phyloP scores from a whole-genome alignment of 1,284 basidiomycete genomes.

The Cutaneotrichosporon sp. region DNA sequence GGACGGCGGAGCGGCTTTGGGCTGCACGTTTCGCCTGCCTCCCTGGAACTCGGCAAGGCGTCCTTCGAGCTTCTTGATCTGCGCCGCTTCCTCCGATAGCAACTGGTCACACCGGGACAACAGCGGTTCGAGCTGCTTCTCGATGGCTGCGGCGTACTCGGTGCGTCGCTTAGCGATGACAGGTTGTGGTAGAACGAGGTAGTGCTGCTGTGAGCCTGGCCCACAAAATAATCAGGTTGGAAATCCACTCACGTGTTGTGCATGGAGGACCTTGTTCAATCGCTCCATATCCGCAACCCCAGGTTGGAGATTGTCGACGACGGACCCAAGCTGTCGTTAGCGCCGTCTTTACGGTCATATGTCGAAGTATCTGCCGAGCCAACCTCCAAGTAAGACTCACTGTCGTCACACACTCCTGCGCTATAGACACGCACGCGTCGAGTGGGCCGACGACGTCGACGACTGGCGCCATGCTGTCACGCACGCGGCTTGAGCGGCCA shows the following conservation, averaged over 20 bases:
- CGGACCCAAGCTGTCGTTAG: constrained; percentile 17
- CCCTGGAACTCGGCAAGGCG: constrained; percentile 10
- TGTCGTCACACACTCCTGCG: constrained; percentile 32
- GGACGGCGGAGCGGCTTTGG: neutral
- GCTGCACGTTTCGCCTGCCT: neutral
- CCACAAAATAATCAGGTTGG: no score
- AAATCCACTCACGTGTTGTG: constrained; percentile 36
- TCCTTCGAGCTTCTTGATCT: constrained; percentile 34
- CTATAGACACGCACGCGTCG: constrained; percentile 43
- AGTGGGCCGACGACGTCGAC: constrained; percentile 14
- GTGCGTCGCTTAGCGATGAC: constrained; percentile 35
- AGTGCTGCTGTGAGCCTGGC: constrained; percentile 29
- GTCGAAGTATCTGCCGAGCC: no score
- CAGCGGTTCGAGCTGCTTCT: constrained; percentile 43
- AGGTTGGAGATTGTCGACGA: constrained; percentile 25
- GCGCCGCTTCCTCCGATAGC: constrained; percentile 24
- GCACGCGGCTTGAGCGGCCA: neutral
- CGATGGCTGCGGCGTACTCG: constrained; percentile 35
- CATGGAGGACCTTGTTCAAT: constrained; percentile 36
- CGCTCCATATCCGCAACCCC: constrained; percentile 43
- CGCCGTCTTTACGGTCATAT: neutral
- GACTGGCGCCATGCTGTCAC: neutral
- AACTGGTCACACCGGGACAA: constrained; percentile 34
- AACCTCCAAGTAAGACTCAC: constrained; percentile 16
- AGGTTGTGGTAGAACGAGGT: constrained; percentile 42